A percentile compares a stretch with the other conserved stretches of the same genome.
phyloP scores from a whole-genome alignment of 129 eudicot species.

The Flaveria ramosissima region DNA sequence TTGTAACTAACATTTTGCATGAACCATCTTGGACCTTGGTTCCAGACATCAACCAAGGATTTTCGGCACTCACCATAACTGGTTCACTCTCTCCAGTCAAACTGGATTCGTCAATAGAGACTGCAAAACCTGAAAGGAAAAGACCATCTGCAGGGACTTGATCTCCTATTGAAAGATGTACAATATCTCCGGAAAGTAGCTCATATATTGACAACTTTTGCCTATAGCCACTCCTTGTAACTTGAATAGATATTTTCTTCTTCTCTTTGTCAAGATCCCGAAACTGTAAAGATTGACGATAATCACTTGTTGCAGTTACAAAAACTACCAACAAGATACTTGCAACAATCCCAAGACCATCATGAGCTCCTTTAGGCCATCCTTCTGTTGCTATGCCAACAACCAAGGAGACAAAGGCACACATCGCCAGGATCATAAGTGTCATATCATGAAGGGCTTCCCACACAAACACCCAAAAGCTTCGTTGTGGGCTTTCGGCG shows the following conservation, averaged over 20 bases:
- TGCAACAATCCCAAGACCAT: conserved; percentile 96
- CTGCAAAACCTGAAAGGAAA: conserved; percentile 84
- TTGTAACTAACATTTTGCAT: conserved; percentile 87
- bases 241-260: conserved; percentile 86
- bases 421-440: conserved; percentile 86
- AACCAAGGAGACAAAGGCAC: conserved; percentile 86
- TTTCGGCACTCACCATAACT: conserved; percentile 63
- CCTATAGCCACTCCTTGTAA: conserved; percentile 77
- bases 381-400: conserved; percentile 95
- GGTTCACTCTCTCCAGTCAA: conserved; percentile 98
- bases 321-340: conserved; percentile 86
- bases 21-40: conserved; percentile 99
- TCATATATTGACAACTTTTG: conserved; percentile 85
- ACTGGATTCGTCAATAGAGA: conserved; percentile 88
- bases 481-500: conserved; percentile 58
- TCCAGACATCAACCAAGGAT: conserved; percentile 86
- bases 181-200: conserved; percentile 83
- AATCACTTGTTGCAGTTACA: conserved; percentile 95
- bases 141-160: conserved; percentile 99
- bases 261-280: conserved; percentile 90
- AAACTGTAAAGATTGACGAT: conserved; percentile 93
- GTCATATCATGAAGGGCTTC: conserved; percentile 99
- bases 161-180: conserved; percentile 91
- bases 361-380: conserved; percentile 95
- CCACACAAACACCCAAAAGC: conserved; percentile 95